A percentile compares a stretch with the other conserved stretches of the same genome.
phyloP scores from a whole-genome alignment of 2,329 filamentous ascomycete species.

The Neofusicoccum laricinum region DNA sequence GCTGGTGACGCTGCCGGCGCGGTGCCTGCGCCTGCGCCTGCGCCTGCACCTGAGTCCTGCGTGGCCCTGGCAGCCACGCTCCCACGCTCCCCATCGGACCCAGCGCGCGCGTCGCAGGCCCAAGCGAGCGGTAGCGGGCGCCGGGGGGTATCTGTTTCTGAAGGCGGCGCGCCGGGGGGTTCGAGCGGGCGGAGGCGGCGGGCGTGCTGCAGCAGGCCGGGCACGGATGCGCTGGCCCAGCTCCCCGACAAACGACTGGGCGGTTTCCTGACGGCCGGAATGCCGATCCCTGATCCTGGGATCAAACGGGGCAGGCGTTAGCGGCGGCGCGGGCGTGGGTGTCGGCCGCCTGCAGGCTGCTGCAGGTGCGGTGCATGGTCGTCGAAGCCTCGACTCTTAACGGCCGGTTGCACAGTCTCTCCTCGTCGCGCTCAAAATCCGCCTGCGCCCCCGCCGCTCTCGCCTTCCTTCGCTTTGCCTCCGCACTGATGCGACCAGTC shows the following conservation, averaged over 20 bases:
- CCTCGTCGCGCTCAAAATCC: constrained; percentile 2
- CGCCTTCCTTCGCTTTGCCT: constrained; percentile 7
- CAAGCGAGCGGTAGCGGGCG: neutral
- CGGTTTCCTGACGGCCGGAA: constrained; percentile 5
- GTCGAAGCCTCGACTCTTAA: constrained; percentile 10
- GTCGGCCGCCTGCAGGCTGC: neutral
- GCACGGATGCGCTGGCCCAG: constrained; percentile 5
- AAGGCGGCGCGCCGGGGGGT: neutral
- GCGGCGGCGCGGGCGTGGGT: constrained; percentile 5
- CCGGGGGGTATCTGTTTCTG: constrained; percentile 8
- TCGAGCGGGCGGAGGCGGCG: neutral
- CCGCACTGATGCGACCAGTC: constrained; percentile 9
- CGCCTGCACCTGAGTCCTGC: neutral
- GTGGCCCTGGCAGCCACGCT: constrained; percentile 13
- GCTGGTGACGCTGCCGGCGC: neutral
- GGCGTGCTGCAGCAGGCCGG: neutral
- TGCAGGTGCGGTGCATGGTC: neutral
- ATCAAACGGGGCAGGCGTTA: constrained; percentile 9
- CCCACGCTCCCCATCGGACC: neutral
- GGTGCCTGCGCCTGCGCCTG: too few relatives aligned
- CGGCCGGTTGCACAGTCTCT: constrained; percentile 9
- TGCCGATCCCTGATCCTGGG: constrained; percentile 13
- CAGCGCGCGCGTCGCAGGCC: neutral
- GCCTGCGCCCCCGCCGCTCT: constrained; percentile 9
- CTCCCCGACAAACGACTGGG: constrained; percentile 10